Conservation (phyloP, 2,329 filamentous ascomycete species). For the Pochonia chlamydosporia region DNA sequence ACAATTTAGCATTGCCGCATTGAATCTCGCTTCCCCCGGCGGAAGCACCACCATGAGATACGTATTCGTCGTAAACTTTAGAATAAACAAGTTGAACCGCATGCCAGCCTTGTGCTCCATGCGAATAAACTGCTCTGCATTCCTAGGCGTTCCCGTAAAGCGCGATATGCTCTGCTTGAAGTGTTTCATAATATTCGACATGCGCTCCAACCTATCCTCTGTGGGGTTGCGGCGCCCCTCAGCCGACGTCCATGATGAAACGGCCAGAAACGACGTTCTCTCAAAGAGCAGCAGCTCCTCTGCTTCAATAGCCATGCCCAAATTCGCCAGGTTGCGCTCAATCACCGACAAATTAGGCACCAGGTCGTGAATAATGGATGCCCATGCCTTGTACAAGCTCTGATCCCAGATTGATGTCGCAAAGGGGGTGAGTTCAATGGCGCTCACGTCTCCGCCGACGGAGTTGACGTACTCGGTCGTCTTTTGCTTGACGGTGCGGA, state of each 20-base stretch:
- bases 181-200: slow-evolving; percentile 96
- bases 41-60: slow-evolving; percentile 91
- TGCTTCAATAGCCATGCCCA: slow-evolving; percentile 82
- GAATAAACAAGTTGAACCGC: slow-evolving; percentile 88
- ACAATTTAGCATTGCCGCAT: slow-evolving; percentile 84
- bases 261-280: slow-evolving; percentile 89
- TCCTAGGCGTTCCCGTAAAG: slow-evolving; percentile 74
- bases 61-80: slow-evolving; percentile 94
- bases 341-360: slow-evolving; percentile 91
- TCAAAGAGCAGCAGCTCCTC: slow-evolving; percentile 94
- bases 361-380: slow-evolving; percentile 92
- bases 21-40: slow-evolving; percentile 86
- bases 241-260: slow-evolving; percentile 81
- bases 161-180: slow-evolving; percentile 83
- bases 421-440: slow-evolving; percentile 69
- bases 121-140: slow-evolving; percentile 73
- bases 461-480: slow-evolving; percentile 50
- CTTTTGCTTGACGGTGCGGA: slow-evolving; percentile 68
- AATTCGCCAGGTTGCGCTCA: slow-evolving; percentile 74
- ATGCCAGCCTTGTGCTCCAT: slow-evolving; percentile 73
- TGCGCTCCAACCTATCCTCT: slow-evolving; percentile 84
- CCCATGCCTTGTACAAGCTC: slow-evolving; percentile 96
- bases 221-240: slow-evolving; percentile 77
- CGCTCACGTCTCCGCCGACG: slow-evolving; percentile 23
- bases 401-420: slow-evolving; percentile 98